These are phyloP conservation scores for Hsuehochloa calcarea DNA, from an alignment of 176 grass and related monocot species.

Conservation along the genomic window DNA sequence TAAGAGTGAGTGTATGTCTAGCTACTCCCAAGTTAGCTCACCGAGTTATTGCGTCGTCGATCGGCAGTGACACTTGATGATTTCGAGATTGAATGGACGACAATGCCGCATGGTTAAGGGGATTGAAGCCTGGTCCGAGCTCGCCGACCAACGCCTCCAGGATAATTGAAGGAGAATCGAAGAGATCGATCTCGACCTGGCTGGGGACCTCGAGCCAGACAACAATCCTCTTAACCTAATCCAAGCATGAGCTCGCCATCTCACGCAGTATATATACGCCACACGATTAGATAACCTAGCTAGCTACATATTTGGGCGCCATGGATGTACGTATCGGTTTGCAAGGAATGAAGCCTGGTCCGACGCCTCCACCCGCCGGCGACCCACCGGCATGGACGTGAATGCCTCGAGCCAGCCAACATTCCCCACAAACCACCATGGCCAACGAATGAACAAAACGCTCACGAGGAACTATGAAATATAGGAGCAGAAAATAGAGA, in stretches of 20 bases:
- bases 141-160: constrained; percentile 24
- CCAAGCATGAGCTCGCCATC: constrained; percentile 12
- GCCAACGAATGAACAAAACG: background rate
- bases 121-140: constrained; percentile 85
- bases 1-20: too few relatives aligned
- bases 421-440: constrained; percentile 80
- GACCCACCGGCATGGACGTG: background rate
- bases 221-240: constrained; percentile 82
- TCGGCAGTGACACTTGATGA: background rate
- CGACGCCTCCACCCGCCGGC: constrained; percentile 51
- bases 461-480: background rate
- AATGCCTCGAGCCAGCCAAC: constrained; percentile 95
- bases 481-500: background rate
- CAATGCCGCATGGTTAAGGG: constrained; percentile 55
- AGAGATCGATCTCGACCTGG: constrained; percentile 22
- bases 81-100: background rate
- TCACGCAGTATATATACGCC: background rate
- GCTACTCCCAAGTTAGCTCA: background rate
- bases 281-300: background rate
- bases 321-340: constrained; percentile 46
- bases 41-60: background rate
- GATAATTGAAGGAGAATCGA: background rate
- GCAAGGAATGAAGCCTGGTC: constrained; percentile 99
- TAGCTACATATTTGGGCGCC: background rate
- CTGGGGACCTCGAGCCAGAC: constrained; percentile 76